Evolutionary conservation across 495 filamentous ascomycete genomes (phyloP).

Genomic region (Xylaria bambusicola): DNA sequence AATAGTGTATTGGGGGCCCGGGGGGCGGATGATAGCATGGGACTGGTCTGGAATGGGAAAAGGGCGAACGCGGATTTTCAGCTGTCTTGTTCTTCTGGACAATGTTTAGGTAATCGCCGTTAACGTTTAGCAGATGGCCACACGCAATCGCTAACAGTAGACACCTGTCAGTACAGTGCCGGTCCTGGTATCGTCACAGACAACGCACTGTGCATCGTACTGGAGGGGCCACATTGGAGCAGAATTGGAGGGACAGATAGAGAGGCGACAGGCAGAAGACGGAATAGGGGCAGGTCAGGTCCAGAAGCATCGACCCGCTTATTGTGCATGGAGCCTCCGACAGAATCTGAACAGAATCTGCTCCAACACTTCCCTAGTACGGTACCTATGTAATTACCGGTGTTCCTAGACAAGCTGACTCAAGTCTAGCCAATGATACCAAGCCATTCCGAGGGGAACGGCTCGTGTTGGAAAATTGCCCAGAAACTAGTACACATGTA

Average conservation of each 20-base stretch:
- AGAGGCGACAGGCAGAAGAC: neutral
- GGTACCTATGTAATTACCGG: no score
- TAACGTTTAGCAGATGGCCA: conserved; percentile 1
- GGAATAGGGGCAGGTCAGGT: neutral
- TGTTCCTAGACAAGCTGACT: conserved; percentile 9
- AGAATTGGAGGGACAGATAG: no score
- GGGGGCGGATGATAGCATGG: conserved; percentile 3
- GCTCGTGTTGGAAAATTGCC: neutral
- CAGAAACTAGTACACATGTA: neutral
- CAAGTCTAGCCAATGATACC: conserved; percentile 9
- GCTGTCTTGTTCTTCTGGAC: neutral
- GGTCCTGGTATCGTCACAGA: no score
- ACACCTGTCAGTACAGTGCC: neutral
- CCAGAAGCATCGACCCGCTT: conserved; percentile 12
- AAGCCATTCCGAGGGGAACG: neutral
- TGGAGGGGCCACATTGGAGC: no score
- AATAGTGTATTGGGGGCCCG: no score
- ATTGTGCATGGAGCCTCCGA: neutral
- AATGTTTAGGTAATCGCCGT: neutral
- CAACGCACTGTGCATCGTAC: no score
- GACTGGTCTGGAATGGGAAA: conserved; percentile 10
- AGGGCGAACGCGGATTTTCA: conserved; percentile 15
- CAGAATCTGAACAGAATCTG: no score
- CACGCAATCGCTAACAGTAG: neutral
- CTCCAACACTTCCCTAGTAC: no score